Evolutionary conservation across 352 stramenopile genomes (phyloP).

Genomic region (Thraustochytrium striatum): DNA sequence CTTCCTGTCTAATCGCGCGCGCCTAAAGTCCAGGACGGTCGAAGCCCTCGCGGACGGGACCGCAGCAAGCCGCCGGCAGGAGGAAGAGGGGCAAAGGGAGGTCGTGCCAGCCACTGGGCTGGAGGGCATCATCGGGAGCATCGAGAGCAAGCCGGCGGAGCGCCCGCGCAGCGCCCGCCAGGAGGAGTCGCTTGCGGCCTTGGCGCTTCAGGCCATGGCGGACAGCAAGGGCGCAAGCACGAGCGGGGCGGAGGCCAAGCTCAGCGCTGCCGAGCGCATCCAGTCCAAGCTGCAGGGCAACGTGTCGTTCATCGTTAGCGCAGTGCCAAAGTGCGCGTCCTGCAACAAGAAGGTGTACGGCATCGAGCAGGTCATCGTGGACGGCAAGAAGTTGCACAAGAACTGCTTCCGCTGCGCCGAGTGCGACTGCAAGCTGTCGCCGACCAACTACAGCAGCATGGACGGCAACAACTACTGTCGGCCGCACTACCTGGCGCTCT

Average conservation of each 20-base stretch:
- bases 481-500: background rate
- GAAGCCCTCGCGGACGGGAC: background rate
- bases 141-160: background rate
- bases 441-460: background rate
- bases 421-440: background rate
- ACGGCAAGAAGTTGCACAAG: slow-evolving; percentile 42
- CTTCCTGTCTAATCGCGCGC: background rate
- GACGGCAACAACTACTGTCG: slow-evolving; percentile 9
- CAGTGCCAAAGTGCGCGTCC: background rate
- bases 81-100: background rate
- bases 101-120: background rate
- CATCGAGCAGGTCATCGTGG: background rate
- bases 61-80: background rate
- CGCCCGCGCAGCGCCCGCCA: background rate
- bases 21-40: background rate
- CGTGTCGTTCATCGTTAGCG: background rate
- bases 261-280: slow-evolving; percentile 27
- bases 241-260: background rate
- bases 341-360: slow-evolving; percentile 35
- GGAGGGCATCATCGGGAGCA: slow-evolving; percentile 29
- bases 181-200: background rate
- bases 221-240: background rate
- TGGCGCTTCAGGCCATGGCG: background rate
- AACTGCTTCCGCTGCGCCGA: background rate
- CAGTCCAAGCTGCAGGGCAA: slow-evolving; percentile 31